Conservation (phyloP, 2,329 filamentous ascomycete genomes). For the Cryphonectria naterciae region DNA sequence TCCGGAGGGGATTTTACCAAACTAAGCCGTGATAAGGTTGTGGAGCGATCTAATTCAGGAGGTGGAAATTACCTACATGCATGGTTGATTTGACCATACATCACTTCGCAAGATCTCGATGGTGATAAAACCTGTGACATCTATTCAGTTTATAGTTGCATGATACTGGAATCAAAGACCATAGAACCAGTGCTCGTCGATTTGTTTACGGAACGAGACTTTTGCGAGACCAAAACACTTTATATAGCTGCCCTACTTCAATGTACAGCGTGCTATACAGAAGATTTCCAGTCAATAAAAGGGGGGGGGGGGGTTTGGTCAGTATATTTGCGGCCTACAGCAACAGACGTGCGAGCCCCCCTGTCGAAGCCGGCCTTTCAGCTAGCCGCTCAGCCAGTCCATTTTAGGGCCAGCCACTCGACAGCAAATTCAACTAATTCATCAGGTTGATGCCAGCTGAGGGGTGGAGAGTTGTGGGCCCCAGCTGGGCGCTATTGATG, state of each 20-base stretch:
- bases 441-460: not conserved
- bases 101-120: not conserved
- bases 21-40: not conserved
- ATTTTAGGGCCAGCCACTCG: not conserved
- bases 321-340: not conserved
- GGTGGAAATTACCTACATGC: not conserved
- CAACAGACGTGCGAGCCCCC: not conserved
- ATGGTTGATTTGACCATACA: not conserved
- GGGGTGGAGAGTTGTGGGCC: not conserved
- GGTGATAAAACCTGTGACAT: not conserved
- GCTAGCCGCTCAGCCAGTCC: not conserved
- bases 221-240: not conserved
- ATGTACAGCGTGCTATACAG: not conserved
- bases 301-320: not conserved
- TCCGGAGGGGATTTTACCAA: not conserved
- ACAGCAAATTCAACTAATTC: not conserved
- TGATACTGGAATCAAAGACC: not conserved
- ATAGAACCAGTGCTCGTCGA: not conserved
- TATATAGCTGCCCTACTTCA: not conserved
- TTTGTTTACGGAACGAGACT: not conserved
- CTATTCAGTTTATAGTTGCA: not conserved
- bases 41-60: slow-evolving; percentile 4
- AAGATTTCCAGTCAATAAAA: not conserved
- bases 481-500: not conserved
- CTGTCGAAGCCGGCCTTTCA: not conserved